Base-by-base conservation (phyloP, 164 flowering plant genomes). In the Kalanchoe fedtschenkoi region DNA sequence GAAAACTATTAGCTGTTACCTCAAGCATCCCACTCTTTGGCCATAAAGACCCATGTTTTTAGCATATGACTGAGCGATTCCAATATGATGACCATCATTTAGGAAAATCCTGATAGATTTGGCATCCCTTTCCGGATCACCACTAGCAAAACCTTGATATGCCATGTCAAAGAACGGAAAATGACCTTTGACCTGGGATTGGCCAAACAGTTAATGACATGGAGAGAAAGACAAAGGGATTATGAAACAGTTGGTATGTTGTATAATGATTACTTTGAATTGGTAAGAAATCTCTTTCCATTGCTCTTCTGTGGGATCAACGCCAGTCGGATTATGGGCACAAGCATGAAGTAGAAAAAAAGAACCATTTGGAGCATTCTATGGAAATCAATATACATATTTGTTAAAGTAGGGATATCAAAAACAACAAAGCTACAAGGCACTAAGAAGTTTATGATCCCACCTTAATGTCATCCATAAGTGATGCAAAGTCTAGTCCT, bases 311-410 rank as follows among this genome's bases (percentile, higher is more conserved):
- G 97, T 51, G 62, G 99, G 99, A 76, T 93, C 99, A 34, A 93
- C 99, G 64, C 99, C 99, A 66, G 99, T 93, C 63, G 99, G 99
- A 75, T 93, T 93, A 68, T 93, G 99, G 69, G 99, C 99, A 78
- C 97, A 93, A 8, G 98, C 98, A 75, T 93, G 98, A 61, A 93
- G 90, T 67, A 93, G 76, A 75, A 92, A 86, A 78, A 93, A 82
- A 9, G 98, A 88, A 1, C 98, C 97, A 70, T 75, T 80, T 64
- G 99, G 99, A 64, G 99, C 97, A 85, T 86, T 86, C 98, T 92
- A 63, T 38, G 54, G n/a, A 60, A 5, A n/a, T n/a, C 19, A 37
- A 41, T 9, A 55, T 22, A 28, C 2, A 17, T 26, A 44, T 5
- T 28, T 24, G 9, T 35, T 2, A 30, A 19, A 13, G 0, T 10